Evolutionary conservation across 2,329 filamentous ascomycete species (phyloP).

Genomic region (Apiospora pterosperma): DNA sequence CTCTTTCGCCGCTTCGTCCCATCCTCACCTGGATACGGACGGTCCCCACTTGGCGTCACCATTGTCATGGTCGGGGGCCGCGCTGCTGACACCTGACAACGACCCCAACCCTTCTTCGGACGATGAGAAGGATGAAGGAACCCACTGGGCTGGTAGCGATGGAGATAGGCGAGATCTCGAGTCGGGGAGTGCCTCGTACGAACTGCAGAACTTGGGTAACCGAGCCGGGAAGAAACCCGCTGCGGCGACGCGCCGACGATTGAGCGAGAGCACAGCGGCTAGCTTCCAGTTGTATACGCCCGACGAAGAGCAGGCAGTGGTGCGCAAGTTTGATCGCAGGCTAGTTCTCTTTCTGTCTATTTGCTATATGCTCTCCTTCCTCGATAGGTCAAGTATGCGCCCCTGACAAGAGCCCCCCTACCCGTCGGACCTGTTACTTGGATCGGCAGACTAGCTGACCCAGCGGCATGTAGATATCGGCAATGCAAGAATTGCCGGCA

Average conservation of each 20-base stretch:
- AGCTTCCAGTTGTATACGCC: constrained; percentile 39
- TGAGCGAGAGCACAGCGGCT: constrained; percentile 17
- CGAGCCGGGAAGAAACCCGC: background rate
- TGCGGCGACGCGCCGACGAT: constrained; percentile 8
- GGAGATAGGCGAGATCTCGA: background rate
- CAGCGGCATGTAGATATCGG: constrained; percentile 47
- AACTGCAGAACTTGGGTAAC: constrained; percentile 7
- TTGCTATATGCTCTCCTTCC: constrained; percentile 79
- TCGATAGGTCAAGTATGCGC: constrained; percentile 76
- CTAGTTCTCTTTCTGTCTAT: constrained; percentile 79
- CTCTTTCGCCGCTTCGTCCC: background rate
- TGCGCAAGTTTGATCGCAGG: constrained; percentile 71
- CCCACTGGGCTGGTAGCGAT: background rate
- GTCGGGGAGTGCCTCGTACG: constrained; percentile 5
- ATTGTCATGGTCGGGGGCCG: background rate
- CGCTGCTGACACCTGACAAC: background rate
- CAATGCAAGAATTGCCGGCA: constrained; percentile 61
- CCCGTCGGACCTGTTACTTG: background rate
- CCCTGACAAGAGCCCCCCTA: background rate
- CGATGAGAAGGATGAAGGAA: constrained; percentile 1
- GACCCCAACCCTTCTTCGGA: constrained; percentile 3
- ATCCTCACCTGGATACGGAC: background rate
- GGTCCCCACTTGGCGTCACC: background rate
- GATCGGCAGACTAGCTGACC: background rate
- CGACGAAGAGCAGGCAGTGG: constrained; percentile 70